Conservation (phyloP, 176 grass and related monocot species). For the Juncus inflexus region DNA sequence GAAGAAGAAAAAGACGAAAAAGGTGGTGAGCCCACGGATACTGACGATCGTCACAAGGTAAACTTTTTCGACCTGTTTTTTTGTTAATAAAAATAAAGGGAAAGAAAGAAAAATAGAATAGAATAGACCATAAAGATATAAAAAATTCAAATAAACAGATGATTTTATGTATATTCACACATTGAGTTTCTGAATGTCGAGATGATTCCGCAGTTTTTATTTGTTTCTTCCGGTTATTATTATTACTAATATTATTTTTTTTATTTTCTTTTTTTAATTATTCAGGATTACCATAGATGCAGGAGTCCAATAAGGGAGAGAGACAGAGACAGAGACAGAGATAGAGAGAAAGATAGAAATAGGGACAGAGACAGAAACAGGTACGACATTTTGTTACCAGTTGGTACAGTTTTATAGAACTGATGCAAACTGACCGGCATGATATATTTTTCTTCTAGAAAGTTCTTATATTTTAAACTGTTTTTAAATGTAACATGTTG, state of each 20-base stretch:
- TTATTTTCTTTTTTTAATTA: constrained; percentile 8
- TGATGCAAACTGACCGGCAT: not conserved
- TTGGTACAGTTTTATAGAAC: not conserved
- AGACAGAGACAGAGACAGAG: constrained; percentile 41
- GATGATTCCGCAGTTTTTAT: too few relatives aligned
- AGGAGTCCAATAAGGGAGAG: constrained; percentile 62
- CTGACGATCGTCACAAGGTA: constrained; percentile 58
- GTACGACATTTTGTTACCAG: constrained; percentile 6
- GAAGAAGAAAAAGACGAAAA: constrained; percentile 85
- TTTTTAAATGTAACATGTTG: constrained; percentile 3
- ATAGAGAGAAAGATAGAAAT: constrained; percentile 36
- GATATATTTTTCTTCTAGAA: too few relatives aligned
- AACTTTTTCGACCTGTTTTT: not conserved
- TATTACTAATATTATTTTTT: not conserved
- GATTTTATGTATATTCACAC: too few relatives aligned
- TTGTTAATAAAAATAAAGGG: too few relatives aligned
- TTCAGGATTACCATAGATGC: constrained; percentile 62
- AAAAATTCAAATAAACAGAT: not conserved
- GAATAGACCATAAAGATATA: too few relatives aligned
- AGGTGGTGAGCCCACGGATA: constrained; percentile 48
- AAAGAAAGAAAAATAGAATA: too few relatives aligned
- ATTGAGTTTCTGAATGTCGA: not conserved
- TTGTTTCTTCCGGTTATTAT: too few relatives aligned
- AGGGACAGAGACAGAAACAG: constrained; percentile 41
- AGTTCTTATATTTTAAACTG: too few relatives aligned